Conservation (phyloP, 805 yeast species). For the Cyberlindnera euphorbiiphila region DNA sequence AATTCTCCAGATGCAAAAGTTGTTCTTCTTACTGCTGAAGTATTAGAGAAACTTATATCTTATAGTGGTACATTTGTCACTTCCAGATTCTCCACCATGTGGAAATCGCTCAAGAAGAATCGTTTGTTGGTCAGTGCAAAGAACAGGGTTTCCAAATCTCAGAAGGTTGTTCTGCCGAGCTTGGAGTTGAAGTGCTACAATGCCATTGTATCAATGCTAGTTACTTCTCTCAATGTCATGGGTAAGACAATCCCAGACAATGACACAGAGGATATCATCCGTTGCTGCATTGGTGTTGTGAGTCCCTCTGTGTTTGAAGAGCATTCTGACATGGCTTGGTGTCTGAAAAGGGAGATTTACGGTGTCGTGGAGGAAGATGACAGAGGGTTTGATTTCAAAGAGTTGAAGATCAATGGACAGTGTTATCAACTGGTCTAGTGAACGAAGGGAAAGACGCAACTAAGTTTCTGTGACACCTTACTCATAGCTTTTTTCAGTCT, state of each 20-base stretch:
- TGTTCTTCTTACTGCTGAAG: conserved; percentile 28
- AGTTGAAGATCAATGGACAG: conserved; percentile 8
- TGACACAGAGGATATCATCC: conserved; percentile 20
- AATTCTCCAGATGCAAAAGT: conserved; percentile 27
- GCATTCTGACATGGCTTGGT: conserved; percentile 27
- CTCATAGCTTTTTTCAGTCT: no score
- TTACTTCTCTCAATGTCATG: conserved; percentile 15
- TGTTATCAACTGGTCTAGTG: conserved; percentile 6
- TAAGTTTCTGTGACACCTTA: no score
- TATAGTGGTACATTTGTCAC: conserved; percentile 45
- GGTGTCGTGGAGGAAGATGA: conserved; percentile 4
- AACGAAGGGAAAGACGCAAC: no score
- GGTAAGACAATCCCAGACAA: conserved; percentile 26
- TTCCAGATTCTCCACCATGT: conserved; percentile 43
- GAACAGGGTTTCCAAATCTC: conserved; percentile 5
- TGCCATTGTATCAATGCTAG: conserved; percentile 21
- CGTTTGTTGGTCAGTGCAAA: conserved; percentile 14
- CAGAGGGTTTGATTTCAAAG: not conserved
- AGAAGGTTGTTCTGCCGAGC: conserved; percentile 24
- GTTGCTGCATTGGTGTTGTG: conserved; percentile 20
- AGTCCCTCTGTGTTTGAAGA: conserved; percentile 18
- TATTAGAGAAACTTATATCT: conserved; percentile 27
- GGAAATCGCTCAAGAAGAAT: conserved; percentile 29
- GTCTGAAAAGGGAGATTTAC: conserved; percentile 17
- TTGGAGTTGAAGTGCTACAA: conserved; percentile 21